These are phyloP conservation scores for Ceratobasidium sp. DNA, from an alignment of 1,284 basidiomycete species.

Conservation along the genomic window DNA sequence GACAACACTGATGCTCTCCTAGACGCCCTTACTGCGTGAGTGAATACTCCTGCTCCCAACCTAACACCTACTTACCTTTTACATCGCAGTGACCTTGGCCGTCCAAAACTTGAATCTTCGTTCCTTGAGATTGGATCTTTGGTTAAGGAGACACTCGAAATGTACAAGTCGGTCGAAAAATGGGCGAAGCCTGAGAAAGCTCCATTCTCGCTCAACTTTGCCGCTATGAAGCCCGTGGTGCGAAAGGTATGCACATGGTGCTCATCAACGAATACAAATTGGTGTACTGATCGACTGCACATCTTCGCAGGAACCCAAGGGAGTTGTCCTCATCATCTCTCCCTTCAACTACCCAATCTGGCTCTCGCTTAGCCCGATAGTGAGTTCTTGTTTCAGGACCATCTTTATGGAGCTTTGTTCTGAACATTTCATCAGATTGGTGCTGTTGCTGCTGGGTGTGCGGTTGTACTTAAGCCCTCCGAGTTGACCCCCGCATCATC, in stretches of 20 bases:
- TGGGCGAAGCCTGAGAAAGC: conserved; percentile 79
- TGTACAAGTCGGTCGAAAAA: conserved; percentile 74
- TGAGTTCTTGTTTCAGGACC: conserved; percentile 52
- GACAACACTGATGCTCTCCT: conserved; percentile 58
- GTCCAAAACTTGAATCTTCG: conserved; percentile 50
- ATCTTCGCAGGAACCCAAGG: conserved; percentile 68
- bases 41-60: not conserved
- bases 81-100: conserved; percentile 57
- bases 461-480: conserved; percentile 81
- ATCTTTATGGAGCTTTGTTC: not conserved
- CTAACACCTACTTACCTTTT: not conserved
- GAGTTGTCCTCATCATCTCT: conserved; percentile 68
- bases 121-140: conserved; percentile 53
- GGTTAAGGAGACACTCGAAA: conserved; percentile 69
- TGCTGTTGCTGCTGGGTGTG: conserved; percentile 84
- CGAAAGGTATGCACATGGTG: conserved; percentile 61
- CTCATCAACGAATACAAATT: not conserved
- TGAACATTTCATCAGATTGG: conserved; percentile 61
- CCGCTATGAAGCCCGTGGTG: conserved; percentile 68
- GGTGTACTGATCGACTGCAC: not conserved
- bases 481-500: conserved; percentile 78
- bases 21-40: conserved; percentile 51
- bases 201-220: conserved; percentile 65
- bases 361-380: conserved; percentile 65
- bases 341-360: conserved; percentile 71